Evolutionary conservation across 306 rosid genomes (phyloP).

Genomic region (Pterocarpus santalinus): DNA sequence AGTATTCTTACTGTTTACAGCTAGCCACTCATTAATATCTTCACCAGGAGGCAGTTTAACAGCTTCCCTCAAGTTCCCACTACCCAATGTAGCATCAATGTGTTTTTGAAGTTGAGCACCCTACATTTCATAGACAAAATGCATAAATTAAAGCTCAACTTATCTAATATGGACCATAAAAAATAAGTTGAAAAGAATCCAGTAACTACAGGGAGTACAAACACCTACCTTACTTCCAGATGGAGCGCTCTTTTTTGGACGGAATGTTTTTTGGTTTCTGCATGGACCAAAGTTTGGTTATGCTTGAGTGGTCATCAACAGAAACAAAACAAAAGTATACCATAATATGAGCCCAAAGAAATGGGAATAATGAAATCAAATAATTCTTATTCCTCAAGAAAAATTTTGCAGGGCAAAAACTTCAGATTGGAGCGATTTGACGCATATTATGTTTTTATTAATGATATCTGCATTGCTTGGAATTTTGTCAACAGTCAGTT

Average conservation of each 20-base stretch:
- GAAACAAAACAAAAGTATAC: slow-evolving; percentile 4
- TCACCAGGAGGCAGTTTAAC: slow-evolving; percentile 94
- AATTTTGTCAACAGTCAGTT: neutral
- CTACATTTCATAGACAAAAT: slow-evolving; percentile 52
- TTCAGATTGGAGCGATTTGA: slow-evolving; percentile 4
- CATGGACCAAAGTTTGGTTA: slow-evolving; percentile 42
- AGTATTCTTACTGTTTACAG: slow-evolving; percentile 74
- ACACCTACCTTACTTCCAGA: slow-evolving; percentile 81
- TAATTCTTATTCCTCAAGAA: slow-evolving; percentile 16
- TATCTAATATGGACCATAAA: neutral
- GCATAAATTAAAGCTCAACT: slow-evolving; percentile 10
- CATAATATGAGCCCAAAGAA: neutral
- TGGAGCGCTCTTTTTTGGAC: slow-evolving; percentile 88
- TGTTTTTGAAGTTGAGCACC: slow-evolving; percentile 91
- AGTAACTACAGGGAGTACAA: slow-evolving; percentile 3
- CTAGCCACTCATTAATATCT: slow-evolving; percentile 91
- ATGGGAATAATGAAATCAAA: slow-evolving; percentile 9
- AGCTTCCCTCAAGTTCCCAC: slow-evolving; percentile 91
- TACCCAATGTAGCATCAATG: slow-evolving; percentile 90
- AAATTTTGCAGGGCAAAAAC: neutral
- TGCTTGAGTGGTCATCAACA: neutral
- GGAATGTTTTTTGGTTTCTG: slow-evolving; percentile 89
- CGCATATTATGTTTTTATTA: neutral
- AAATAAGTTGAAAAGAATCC: slow-evolving; percentile 11
- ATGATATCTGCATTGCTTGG: neutral